phyloP scores from a whole-genome alignment of 2,329 filamentous ascomycete genomes.

The Dactylonectria estremocensis region DNA sequence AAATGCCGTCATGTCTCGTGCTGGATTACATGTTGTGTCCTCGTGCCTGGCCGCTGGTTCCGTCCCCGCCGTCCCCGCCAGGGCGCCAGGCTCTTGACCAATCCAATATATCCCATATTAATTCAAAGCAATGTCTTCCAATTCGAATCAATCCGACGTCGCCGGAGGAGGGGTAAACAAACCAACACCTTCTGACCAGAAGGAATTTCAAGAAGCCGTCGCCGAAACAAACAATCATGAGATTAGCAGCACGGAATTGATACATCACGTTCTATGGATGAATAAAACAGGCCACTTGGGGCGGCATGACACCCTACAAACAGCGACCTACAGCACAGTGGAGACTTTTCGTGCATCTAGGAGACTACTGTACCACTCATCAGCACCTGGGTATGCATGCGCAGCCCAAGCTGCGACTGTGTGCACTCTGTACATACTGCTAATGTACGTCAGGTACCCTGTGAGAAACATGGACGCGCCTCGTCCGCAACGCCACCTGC shows the following conservation, averaged over 20 bases:
- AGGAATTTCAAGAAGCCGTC: constrained; percentile 2
- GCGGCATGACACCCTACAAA: constrained; percentile 30
- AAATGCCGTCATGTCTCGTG: constrained; percentile 34
- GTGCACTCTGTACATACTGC: constrained; percentile 2
- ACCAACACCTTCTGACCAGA: constrained; percentile 4
- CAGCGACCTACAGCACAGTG: constrained; percentile 18
- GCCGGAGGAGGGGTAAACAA: constrained; percentile 4
- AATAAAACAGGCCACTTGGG: constrained; percentile 28
- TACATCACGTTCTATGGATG: constrained; percentile 21
- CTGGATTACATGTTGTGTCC: constrained; percentile 32
- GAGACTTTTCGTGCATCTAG: constrained; percentile 7
- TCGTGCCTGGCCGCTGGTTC: constrained; percentile 25
- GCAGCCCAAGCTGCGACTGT: constrained; percentile 13
- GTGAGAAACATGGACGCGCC: not conserved
- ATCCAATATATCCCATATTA: constrained; percentile 1
- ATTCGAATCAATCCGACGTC: constrained; percentile 10
- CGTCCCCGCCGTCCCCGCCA: not conserved
- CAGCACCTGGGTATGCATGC: constrained; percentile 11
- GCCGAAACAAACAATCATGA: constrained; percentile 8
- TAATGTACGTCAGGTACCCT: constrained; percentile 19
- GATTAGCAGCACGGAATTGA: constrained; percentile 15
- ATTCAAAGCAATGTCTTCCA: not conserved
- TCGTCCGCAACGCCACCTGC: not conserved
- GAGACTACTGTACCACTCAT: not conserved
- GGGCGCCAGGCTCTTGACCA: not conserved